Base-by-base conservation (phyloP, 345 rosid genomes). In the Leavenworthia alabamica region DNA sequence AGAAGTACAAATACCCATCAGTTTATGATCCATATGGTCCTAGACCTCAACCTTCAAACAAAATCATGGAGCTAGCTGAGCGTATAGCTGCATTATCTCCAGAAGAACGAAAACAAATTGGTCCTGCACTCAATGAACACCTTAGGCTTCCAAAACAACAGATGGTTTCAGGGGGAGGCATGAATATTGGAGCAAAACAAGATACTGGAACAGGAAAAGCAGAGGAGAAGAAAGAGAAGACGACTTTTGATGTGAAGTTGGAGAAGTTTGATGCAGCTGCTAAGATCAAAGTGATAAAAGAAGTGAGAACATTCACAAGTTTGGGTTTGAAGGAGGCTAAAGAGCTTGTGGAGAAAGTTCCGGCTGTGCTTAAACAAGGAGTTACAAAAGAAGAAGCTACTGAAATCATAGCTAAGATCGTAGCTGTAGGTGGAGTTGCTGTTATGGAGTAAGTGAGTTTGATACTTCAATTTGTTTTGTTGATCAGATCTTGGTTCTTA, bases 151-250 rank as follows among this genome's bases (percentile, higher is more conserved):
- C 77, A 0, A 67, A 67, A 23, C 72, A 67, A 4, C 40, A 62
- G 11, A 51, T 68, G 68, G 50, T 73, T 19, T 73, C 77, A 4
- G 3, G 32, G 0, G 62, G 57, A 20, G 73, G 77, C 5, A 49
- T 73, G 59, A 57, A 52, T 20, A 12, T 50, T 2, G 66, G 77
- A 41, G 60, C 37, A 27, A 67, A 63, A 6, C 60, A 61, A 17
- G 77, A 73, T 11, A 40, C 45, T 56, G 77, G 73, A 68, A 4
- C 62, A 0, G 70, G 27, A 29, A 28, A 26, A 33, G 61, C 19
- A 12, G 77, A 62, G 62, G 77, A 67, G 69, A 56, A 60, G 64
- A 73, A 73, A 55, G 77, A 73, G 70, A 73, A 68, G 73, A 73
- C 73, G 7, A 15, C 51, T 24, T 73, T 73, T 11, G 73, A 73